Base-by-base conservation (phyloP, 1,284 basidiomycete genomes). In the Vanrija humicola region DNA sequence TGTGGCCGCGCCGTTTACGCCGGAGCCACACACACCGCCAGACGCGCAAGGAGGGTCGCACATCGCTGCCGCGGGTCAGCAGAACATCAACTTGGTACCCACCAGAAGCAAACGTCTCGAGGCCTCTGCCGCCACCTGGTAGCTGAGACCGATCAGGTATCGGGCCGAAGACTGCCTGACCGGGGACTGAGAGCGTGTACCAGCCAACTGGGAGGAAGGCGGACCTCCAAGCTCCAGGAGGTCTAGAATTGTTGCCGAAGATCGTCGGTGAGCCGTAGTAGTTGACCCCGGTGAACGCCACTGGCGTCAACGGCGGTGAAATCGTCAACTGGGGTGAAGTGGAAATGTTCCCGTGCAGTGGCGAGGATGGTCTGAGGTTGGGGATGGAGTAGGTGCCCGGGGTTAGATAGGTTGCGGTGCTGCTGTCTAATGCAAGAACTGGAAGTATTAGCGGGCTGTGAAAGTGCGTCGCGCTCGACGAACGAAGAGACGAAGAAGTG, bases 361-460 rank as follows among this genome's bases (percentile, higher is more conserved):
- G 4, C 10, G 46, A 25, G 21, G 19, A 6, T 2, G 43, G 43
- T 7, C n/a, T 19, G 43, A 52, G 48, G 38, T 43, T 43, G 8
- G 56, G 50, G 34, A 38, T 23, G 28, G 42, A 19, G 47, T 62
- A 63, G 15, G 60, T 62, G 15, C 65, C 65, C 1, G 65, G 65
- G 1, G 51, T 52, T 21, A 65, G 56, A n/a, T 52, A 59, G 2
- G 21, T 46, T 6, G 34, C 38, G 9, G 26, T 34, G 26, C n/a
- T 29, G 15, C 8, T n/a, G 46, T 54, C 56, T 19, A 84, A 87
- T 69, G 67, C 82, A 45, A 80, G 84, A 64, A 89, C 90, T 53
- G 79, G 82, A 62, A 90, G 86, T 68, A 90, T 91, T 65, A 87
- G 87, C 16, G 76, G 89, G 87, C 79, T 89, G 80, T 84, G 80